Evolutionary conservation across 805 yeast genomes (phyloP), one percentile per base, ranked within the genome.

Genomic region (Hemisphaericaspora nanyangensis): DNA sequence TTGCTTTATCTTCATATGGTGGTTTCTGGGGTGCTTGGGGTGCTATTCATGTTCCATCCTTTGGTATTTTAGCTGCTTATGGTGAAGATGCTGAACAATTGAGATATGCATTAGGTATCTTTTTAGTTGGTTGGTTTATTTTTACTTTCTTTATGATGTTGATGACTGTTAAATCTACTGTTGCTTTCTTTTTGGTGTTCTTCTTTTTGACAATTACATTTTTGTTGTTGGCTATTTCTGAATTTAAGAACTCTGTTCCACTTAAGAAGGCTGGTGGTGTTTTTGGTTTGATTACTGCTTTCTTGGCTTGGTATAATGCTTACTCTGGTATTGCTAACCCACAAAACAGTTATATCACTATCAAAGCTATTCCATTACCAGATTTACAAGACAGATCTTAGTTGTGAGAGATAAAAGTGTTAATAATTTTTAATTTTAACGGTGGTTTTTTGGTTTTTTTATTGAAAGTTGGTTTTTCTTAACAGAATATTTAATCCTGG

Each of bases 21-120:
- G 90, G 87, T 3, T 83, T 83, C 58, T 83, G 91, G 91, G 76
- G 80, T 67, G 68, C 81, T 19, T 83, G 78, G 68, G 89, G 82
- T 43, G 84, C 84, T 24, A 74, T 83, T 37, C 57, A 60, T 19
- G 62, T 60, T 24, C 56, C 55, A 16, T 47, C 60, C 22, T 68
- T 68, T 46, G 72, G 70, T 24, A 68, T 68, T 46, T 47, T 40
- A 4, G 52, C 55, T 8, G 70, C 71, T 13, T 67, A 63, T 43
- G 61, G 49, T 7, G 49, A 51, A 13, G 45, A 46, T 17, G 41
- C 34, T 33, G 39, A 44, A 38, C 54, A 66, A 42, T 53, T 65
- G 33, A 30, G 51, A 12, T 54, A 57, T 46, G 73, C 73, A 3
- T 34, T 67, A 8, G 73, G 70, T 7, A 53, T 68, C 7, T 68